Conservation (phyloP, 2,329 filamentous ascomycete genomes). For the Fusarium euwallaceae region DNA sequence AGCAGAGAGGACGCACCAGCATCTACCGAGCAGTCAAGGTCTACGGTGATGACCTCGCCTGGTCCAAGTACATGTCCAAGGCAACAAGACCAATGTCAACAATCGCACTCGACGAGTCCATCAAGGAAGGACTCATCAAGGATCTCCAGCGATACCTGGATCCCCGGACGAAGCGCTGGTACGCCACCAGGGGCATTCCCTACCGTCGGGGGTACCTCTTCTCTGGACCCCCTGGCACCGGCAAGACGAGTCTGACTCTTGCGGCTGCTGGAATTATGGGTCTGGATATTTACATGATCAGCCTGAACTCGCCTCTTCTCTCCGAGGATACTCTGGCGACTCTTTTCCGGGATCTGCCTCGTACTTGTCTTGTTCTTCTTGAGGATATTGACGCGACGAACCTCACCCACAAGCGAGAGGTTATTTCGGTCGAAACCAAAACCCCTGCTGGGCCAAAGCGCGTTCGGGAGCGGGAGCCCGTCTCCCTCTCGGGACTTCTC, state of each 20-base stretch:
- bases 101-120: constrained; percentile 26
- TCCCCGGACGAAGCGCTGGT: constrained; percentile 34
- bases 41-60: constrained; percentile 4
- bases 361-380: constrained; percentile 25
- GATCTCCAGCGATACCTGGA: constrained; percentile 35
- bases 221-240: constrained; percentile 37
- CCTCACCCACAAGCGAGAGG: constrained; percentile 13
- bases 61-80: constrained; percentile 34
- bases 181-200: constrained; percentile 35
- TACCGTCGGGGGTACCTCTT: constrained; percentile 41
- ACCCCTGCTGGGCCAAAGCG: background rate
- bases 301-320: constrained; percentile 11
- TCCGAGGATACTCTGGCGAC: constrained; percentile 26
- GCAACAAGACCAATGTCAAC: constrained; percentile 32
- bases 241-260: constrained; percentile 36
- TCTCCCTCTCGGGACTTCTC: constrained; percentile 70
- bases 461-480: constrained; percentile 9
- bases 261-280: constrained; percentile 32
- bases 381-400: constrained; percentile 35
- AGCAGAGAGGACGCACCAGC: constrained; percentile 27
- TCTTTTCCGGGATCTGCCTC: constrained; percentile 16
- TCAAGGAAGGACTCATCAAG: constrained; percentile 30
- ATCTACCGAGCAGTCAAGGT: constrained; percentile 21
- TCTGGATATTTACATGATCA: constrained; percentile 36
- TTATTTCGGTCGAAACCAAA: background rate